phyloP scores from a whole-genome alignment of 2,329 filamentous ascomycete species.

The Epicoccum sorghinum region DNA sequence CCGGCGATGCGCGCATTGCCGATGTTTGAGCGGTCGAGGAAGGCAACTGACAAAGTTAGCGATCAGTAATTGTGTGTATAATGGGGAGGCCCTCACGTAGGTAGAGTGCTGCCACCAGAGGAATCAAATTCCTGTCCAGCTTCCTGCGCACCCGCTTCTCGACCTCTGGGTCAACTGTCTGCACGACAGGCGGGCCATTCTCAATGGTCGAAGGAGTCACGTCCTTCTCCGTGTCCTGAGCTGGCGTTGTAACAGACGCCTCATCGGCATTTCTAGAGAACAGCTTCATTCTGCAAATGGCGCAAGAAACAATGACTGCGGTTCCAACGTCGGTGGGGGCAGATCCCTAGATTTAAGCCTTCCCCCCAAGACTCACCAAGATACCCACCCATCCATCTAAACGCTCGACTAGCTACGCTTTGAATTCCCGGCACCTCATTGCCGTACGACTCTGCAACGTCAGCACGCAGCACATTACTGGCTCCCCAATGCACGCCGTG shows the following conservation, averaged over 20 bases:
- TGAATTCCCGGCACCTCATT: neutral
- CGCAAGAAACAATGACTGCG: neutral
- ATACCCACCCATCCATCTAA: neutral
- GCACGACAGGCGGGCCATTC: neutral
- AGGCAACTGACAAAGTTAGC: constrained; percentile 6
- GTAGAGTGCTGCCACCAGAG: constrained; percentile 42
- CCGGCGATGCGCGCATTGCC: constrained; percentile 51
- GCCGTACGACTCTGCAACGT: neutral
- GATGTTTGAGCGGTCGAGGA: constrained; percentile 48
- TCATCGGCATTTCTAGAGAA: neutral
- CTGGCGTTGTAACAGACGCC: neutral
- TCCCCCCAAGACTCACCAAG: neutral
- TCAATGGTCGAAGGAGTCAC: constrained; percentile 10
- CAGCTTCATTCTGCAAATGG: neutral
- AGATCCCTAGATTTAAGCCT: neutral
- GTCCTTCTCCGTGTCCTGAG: constrained; percentile 1
- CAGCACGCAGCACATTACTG: constrained; percentile 3
- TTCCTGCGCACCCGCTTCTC: constrained; percentile 38
- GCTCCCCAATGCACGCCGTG: no score
- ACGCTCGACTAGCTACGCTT: no score
- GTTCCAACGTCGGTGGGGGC: neutral
- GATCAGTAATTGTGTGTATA: neutral
- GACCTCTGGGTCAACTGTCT: constrained; percentile 23
- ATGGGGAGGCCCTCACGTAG: constrained; percentile 28
- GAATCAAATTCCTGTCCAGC: constrained; percentile 39